Evolutionary conservation across 176 grass and related monocot genomes (phyloP).

Genomic region (Lolium multiflorum): DNA sequence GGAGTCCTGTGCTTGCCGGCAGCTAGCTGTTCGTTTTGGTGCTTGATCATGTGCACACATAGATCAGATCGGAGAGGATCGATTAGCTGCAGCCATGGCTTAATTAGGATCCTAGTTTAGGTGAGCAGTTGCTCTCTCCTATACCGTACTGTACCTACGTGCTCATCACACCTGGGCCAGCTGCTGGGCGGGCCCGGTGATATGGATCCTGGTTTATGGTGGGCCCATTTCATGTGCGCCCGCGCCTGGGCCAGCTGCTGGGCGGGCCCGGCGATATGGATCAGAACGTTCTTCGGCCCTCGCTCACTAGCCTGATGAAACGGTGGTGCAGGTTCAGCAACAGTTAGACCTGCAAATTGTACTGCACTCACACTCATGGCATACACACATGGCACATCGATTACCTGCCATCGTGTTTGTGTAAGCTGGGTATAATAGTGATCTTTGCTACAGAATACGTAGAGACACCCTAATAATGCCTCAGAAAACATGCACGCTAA

Average conservation of each 20-base stretch:
- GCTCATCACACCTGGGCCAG: no score
- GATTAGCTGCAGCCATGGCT: no score
- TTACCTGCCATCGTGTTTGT: neutral
- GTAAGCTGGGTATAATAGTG: neutral
- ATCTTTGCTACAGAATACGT: neutral
- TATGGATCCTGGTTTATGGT: neutral
- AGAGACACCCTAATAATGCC: no score
- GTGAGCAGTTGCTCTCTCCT: neutral
- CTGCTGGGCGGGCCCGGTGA: no score
- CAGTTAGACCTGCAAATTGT: neutral
- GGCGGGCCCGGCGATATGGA: neutral
- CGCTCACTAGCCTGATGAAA: neutral
- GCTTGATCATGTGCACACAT: no score
- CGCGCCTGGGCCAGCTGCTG: neutral
- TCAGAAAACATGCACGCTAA: no score
- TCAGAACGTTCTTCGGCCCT: neutral
- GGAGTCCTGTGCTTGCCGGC: no score
- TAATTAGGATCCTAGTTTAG: neutral
- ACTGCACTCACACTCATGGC: neutral
- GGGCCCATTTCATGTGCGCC: neutral
- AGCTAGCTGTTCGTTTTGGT: no score
- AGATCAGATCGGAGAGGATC: no score
- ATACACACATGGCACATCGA: neutral
- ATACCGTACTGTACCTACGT: no score
- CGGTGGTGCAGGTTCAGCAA: neutral